Conservation (phyloP, 2,329 filamentous ascomycete genomes). For the Aureobasidium sp. region DNA sequence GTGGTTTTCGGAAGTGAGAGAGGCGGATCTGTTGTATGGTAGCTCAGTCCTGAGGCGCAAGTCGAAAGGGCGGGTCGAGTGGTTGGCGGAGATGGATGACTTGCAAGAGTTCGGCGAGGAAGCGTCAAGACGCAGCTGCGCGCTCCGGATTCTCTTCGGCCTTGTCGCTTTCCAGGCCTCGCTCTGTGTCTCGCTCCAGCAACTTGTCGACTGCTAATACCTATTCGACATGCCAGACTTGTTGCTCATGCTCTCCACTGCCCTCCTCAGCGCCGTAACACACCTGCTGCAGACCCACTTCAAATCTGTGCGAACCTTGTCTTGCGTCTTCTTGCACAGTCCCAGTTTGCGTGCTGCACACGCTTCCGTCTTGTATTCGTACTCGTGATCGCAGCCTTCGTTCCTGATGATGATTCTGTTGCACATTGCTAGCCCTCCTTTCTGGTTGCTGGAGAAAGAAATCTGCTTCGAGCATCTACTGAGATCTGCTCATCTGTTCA, state of each 20-base stretch:
- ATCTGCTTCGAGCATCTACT: not conserved
- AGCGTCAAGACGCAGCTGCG: constrained; percentile 3
- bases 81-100: not conserved
- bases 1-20: not conserved
- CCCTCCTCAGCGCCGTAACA: not conserved
- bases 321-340: constrained; percentile 9
- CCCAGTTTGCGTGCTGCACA: not conserved
- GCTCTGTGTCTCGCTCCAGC: not conserved
- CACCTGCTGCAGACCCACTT: not conserved
- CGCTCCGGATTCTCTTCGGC: constrained; percentile 4
- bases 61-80: not conserved
- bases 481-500: not conserved
- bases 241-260: constrained; percentile 3
- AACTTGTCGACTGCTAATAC: not conserved
- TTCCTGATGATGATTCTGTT: not conserved
- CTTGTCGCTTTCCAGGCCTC: not conserved
- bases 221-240: not conserved
- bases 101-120: not conserved
- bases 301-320: not conserved
- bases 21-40: not conserved
- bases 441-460: not conserved
- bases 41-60: not conserved
- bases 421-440: not conserved
- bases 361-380: not conserved
- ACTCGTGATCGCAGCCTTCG: constrained; percentile 5